Evolutionary conservation across 2,329 filamentous ascomycete genomes (phyloP).

Genomic region (Arthroderma sp.): DNA sequence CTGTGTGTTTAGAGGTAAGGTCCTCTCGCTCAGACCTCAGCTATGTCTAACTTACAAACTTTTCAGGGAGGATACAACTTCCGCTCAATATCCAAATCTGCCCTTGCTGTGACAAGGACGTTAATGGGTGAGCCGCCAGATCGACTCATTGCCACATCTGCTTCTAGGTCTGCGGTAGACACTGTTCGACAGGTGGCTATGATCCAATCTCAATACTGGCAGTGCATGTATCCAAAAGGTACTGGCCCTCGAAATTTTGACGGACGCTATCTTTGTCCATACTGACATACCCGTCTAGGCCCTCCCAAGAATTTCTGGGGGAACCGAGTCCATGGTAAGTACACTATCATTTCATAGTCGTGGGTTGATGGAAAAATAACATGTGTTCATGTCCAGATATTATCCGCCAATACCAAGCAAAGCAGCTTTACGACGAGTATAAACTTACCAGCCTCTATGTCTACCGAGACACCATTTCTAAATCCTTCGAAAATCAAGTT

Average conservation of each 20-base stretch:
- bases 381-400: constrained; percentile 42
- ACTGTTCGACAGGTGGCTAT: constrained; percentile 45
- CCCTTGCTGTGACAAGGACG: constrained; percentile 78
- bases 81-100: constrained; percentile 79
- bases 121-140: constrained; percentile 90
- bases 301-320: constrained; percentile 18
- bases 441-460: constrained; percentile 72
- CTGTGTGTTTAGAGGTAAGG: constrained; percentile 67
- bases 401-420: constrained; percentile 62
- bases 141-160: constrained; percentile 35
- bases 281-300: constrained; percentile 6
- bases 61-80: constrained; percentile 77
- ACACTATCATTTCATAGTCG: not conserved
- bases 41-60: not conserved
- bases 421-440: constrained; percentile 55
- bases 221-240: constrained; percentile 64
- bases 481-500: constrained; percentile 75
- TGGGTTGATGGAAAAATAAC: not conserved
- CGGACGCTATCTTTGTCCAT: not conserved
- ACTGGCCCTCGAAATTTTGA: constrained; percentile 10
- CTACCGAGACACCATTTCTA: constrained; percentile 57
- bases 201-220: constrained; percentile 61
- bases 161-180: constrained; percentile 40
- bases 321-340: constrained; percentile 50
- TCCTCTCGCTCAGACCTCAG: not conserved